Base-by-base conservation (phyloP, 2,329 filamentous ascomycete genomes). In the Akanthomyces lecanii region DNA sequence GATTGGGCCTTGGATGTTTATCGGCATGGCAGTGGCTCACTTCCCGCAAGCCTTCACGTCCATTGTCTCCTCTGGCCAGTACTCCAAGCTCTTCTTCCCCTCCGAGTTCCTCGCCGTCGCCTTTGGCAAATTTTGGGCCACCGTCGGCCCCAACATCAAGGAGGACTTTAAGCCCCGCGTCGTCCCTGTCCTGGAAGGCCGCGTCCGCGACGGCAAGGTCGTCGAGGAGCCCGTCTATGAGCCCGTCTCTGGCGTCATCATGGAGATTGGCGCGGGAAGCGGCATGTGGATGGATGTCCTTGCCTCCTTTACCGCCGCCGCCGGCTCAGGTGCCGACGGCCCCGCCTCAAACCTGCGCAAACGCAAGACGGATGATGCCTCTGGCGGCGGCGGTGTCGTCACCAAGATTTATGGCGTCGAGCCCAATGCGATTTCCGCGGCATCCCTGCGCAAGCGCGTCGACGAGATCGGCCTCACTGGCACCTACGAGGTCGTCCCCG, bases 121-220 rank as follows among this genome's bases (percentile, higher is more conserved):
- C 82, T 90, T 89, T 73, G 79, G 79, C 59, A 73, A 74, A 47
- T 88, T 89, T 74, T 90, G 87, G 87, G 73, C 73, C 40, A 76
- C 70, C 61, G 78, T 79, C 51, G 85, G 85, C 0, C 84, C 86
- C 0, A 65, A 72, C 4, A 76, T 84, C 4, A 80, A 81, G 63
- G 65, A 73, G n/a, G 69, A 66, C 47, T 78, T 74, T 21, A 76
- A 75, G 42, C 68, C 68, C 0, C 72, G 73, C 33, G 82, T 89
- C 3, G 70, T 82, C 11, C 83, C 86, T 0, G 74, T 88, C 2
- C 77, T 88, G 2, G 77, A 83, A 63, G 83, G 83, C 14, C 77
- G 78, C 36, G 75, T 80, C 5, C 62, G 62, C 12, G 67, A 67
- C 16, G 83, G 81, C 6, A 64, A 52, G 6, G 68, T 78, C 44